These are phyloP conservation scores for Escovopsis sp. DNA, from an alignment of 2,329 filamentous ascomycete species.

Conservation along the genomic window DNA sequence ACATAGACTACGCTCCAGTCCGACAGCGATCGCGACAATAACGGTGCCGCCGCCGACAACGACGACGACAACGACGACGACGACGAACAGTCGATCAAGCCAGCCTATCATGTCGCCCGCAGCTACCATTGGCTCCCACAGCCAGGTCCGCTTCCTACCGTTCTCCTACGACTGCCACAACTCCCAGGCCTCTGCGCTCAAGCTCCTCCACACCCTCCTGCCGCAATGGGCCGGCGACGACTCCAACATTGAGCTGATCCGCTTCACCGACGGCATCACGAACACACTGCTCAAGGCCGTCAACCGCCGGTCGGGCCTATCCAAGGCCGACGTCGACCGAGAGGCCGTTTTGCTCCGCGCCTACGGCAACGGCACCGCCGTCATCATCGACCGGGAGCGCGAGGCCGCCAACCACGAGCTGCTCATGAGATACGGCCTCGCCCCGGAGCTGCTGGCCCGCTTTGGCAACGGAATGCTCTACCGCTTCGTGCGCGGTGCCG, in stretches of 20 bases:
- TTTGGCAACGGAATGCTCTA: slow-evolving; percentile 97
- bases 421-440: slow-evolving; percentile 68
- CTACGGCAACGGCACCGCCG: slow-evolving; percentile 85
- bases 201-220: slow-evolving; percentile 62
- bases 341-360: slow-evolving; percentile 82
- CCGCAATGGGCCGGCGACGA: slow-evolving; percentile 68
- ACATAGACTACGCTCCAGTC: background rate
- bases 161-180: slow-evolving; percentile 65
- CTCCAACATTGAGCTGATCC: slow-evolving; percentile 67
- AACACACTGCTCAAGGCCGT: slow-evolving; percentile 79
- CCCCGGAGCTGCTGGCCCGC: slow-evolving; percentile 73
- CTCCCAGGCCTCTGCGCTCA: slow-evolving; percentile 63
- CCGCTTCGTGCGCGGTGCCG: slow-evolving; percentile 69
- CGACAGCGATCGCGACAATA: too few species aligned
- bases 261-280: slow-evolving; percentile 96
- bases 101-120: slow-evolving; percentile 20
- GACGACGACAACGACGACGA: background rate
- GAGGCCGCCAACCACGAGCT: slow-evolving; percentile 69
- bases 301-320: slow-evolving; percentile 51
- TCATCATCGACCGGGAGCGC: slow-evolving; percentile 91
- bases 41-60: too few species aligned
- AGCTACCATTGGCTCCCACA: slow-evolving; percentile 19
- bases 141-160: slow-evolving; percentile 49
- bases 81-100: background rate
- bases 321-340: slow-evolving; percentile 59